Evolutionary conservation across 2,329 filamentous ascomycete genomes (phyloP).

Genomic region (Achaetomium macrosporum): DNA sequence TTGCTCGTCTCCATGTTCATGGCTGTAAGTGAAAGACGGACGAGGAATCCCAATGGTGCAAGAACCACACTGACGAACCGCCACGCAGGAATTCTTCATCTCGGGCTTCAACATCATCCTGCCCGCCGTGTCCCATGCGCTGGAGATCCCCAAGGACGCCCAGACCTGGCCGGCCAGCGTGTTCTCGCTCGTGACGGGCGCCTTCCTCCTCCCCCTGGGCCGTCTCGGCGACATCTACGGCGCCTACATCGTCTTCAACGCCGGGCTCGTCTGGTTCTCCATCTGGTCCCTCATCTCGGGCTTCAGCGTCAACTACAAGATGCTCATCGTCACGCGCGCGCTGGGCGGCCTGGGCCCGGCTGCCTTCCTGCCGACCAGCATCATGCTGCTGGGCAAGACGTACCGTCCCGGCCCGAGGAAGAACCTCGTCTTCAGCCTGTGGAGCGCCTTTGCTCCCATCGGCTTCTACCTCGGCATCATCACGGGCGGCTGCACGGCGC

Average conservation of each 20-base stretch:
- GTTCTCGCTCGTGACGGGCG: slow-evolving; percentile 50
- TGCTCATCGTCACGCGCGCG: slow-evolving; percentile 69
- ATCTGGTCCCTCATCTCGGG: slow-evolving; percentile 65
- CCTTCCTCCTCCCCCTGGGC: slow-evolving; percentile 58
- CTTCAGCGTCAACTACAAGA: slow-evolving; percentile 60
- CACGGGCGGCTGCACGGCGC: slow-evolving; percentile 55
- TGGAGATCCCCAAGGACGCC: slow-evolving; percentile 57
- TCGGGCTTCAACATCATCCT: slow-evolving; percentile 71
- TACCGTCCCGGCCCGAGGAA: slow-evolving; percentile 68
- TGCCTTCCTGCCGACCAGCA: slow-evolving; percentile 62
- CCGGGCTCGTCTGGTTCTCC: slow-evolving; percentile 57
- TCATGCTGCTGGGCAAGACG: slow-evolving; percentile 62
- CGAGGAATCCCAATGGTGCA: no score
- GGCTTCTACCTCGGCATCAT: slow-evolving; percentile 63
- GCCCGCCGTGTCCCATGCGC: slow-evolving; percentile 54
- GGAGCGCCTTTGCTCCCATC: slow-evolving; percentile 51
- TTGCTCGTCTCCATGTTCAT: slow-evolving; percentile 59
- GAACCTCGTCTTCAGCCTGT: slow-evolving; percentile 58
- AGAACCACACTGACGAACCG: not conserved
- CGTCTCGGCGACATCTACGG: slow-evolving; percentile 58
- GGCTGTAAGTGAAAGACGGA: slow-evolving; percentile 36
- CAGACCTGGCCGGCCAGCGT: slow-evolving; percentile 60
- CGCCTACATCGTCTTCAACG: slow-evolving; percentile 54
- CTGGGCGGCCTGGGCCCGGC: slow-evolving; percentile 69
- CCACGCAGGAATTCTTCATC: slow-evolving; percentile 61